Evolutionary conservation across 345 rosid species (phyloP).

Genomic region (Erysimum cheiranthoides): DNA sequence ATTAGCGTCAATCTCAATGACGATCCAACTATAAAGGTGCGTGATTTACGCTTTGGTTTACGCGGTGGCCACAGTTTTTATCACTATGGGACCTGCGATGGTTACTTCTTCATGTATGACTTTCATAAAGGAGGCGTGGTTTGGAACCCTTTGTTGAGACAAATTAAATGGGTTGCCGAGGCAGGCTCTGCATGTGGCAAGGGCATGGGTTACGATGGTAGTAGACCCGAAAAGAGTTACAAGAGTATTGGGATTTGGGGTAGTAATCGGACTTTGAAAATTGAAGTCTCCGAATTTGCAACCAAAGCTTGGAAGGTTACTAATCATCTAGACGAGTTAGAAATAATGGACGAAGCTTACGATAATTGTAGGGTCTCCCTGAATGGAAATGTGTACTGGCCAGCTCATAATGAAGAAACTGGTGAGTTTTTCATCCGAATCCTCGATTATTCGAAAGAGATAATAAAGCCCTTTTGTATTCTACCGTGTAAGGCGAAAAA

Average conservation of each 20-base stretch:
- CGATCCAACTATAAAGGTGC: not conserved
- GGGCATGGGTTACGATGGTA: not conserved
- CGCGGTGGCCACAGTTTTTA: too few species aligned
- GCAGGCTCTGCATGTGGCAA: too few species aligned
- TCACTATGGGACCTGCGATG: not conserved
- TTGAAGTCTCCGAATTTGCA: not conserved
- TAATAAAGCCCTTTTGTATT: not conserved
- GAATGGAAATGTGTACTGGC: slow-evolving; percentile 5
- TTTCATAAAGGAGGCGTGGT: not conserved
- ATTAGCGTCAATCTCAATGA: not conserved
- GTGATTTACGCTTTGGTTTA: not conserved
- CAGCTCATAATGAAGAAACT: slow-evolving; percentile 13
- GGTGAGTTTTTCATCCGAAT: not conserved
- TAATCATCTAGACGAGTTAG: not conserved
- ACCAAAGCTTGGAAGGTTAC: not conserved
- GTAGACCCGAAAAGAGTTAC: not conserved
- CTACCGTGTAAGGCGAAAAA: not conserved
- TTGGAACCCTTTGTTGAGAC: not conserved
- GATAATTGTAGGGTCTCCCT: too few species aligned
- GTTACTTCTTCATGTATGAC: not conserved
- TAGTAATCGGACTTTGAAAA: too few species aligned
- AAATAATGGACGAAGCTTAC: too few species aligned
- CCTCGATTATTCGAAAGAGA: not conserved
- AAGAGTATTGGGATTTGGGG: not conserved
- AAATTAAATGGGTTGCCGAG: not conserved